These are phyloP conservation scores for Calonectria pseudoreteaudii DNA, from an alignment of 2,329 filamentous ascomycete genomes.

Conservation along the genomic window DNA sequence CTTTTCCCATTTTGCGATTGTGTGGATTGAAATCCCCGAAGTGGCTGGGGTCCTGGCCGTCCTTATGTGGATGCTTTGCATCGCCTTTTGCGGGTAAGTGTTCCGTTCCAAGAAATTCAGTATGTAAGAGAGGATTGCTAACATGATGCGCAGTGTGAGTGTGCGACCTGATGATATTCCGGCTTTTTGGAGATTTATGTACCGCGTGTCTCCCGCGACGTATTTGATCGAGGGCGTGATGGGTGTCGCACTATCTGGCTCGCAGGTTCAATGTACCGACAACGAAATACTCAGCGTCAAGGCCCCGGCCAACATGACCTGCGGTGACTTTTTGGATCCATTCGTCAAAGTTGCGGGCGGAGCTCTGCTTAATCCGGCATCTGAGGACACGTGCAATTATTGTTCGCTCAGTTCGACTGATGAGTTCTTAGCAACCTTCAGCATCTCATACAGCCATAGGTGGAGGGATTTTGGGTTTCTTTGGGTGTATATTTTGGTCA, in stretches of 20 bases:
- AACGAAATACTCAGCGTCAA: slow-evolving; percentile 67
- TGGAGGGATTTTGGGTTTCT: slow-evolving; percentile 69
- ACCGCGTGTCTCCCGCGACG: slow-evolving; percentile 75
- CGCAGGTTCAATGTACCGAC: slow-evolving; percentile 36
- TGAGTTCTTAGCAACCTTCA: slow-evolving; percentile 51
- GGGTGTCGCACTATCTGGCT: slow-evolving; percentile 39
- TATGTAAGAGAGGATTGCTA: not conserved
- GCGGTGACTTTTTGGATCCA: slow-evolving; percentile 59
- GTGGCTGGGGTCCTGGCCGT: slow-evolving; percentile 47
- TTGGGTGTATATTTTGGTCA: slow-evolving; percentile 64
- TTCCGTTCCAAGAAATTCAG: slow-evolving; percentile 57
- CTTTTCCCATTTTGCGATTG: slow-evolving; percentile 40
- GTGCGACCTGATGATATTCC: slow-evolving; percentile 68
- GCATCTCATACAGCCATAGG: slow-evolving; percentile 60
- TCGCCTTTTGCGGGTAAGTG: slow-evolving; percentile 42
- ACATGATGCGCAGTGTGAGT: slow-evolving; percentile 61
- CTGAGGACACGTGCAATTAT: slow-evolving; percentile 58
- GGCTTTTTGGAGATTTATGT: slow-evolving; percentile 80
- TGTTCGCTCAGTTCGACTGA: slow-evolving; percentile 53
- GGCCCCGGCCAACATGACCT: slow-evolving; percentile 62
- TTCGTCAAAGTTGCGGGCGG: slow-evolving; percentile 61
- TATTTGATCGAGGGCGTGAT: slow-evolving; percentile 75
- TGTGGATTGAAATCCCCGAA: slow-evolving; percentile 36
- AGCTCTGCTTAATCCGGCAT: slow-evolving; percentile 55
- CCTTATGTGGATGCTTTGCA: slow-evolving; percentile 51